Base-by-base conservation (phyloP, 2,329 filamentous ascomycete species). In the Coniochaeta sp. region DNA sequence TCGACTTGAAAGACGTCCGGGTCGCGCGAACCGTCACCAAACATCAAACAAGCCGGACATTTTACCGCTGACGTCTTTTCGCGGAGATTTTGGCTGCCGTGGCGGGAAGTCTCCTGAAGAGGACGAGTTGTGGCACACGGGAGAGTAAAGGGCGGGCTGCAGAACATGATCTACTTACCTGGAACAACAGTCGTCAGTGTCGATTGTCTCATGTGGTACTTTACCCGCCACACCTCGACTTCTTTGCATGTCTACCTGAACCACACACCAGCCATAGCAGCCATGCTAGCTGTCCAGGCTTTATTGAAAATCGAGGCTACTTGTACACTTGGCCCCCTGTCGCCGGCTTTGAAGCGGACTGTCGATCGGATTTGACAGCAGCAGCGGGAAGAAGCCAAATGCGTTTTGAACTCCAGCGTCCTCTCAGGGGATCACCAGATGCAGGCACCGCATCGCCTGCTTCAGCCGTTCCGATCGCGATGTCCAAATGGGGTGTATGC, bases 121-220 rank as follows among this genome's bases (percentile, higher is more conserved):
- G 12, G 9, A 26, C 27, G 45, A 47, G 27, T 28, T 47, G 45
- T 47, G 45, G 45, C 45, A 31, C 45, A 10, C 38, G 38, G 38
- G 16, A 38, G 5, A 24, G n/a, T 14, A 18, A 26, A 26, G 20
- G 16, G 38, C 38, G 45, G 45, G 4, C n/a, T 31, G 45, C 45
- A 47, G 45, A 47, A 53, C 49, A 55, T 56, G 58, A 61, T 61
- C 58, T 57, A 9, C 59, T 20, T 24, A 48, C 55, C 56, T 61
- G 59, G 57, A 60, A 61, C 59, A 59, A 22, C 42, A 46, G 18
- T 47, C 49, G 50, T 53, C 51, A 50, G 45, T 33, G 38, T 49
- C 42, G 18, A 14, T 48, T 47, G 55, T 58, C 56, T 60, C 55
- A 61, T 58, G 58, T 60, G 52, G 52, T 45, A 51, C 40, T 58